Evolutionary conservation across 2,329 filamentous ascomycete species (phyloP), one percentile per base, ranked within the genome.

Genomic region (Pestalotiopsis sp.): DNA sequence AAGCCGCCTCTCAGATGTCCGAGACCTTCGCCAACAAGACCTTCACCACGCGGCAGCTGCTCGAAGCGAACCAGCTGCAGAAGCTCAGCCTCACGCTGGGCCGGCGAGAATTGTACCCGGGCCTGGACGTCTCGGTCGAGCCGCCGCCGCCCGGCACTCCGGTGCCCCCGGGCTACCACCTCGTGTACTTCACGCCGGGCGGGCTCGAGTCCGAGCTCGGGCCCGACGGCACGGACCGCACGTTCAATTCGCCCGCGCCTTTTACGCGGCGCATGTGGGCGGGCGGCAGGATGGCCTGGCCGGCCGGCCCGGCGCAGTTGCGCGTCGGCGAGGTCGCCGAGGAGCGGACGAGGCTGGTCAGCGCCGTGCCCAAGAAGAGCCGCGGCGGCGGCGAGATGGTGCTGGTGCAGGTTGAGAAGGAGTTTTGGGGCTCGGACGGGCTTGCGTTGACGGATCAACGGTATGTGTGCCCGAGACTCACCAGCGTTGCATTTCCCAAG

Each of bases 221-320:
- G 0, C 70, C 75, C 0, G 90, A 92, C 75, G 90, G 90, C 14
- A 90, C 87, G 0, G 90, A 92, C 77, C 79, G 75, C 1, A 85
- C 85, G 0, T 91, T 88, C 75, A 91, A 90, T 72, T 85, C 89
- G 0, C 83, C 87, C 0, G 70, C 79, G 3, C 89, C 89, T 0
- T 92, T 91, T 68, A 90, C 88, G 2, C 79, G 89, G 38, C 83
- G 90, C 13, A 91, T 92, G 90, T 92, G 90, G 90, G 90, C 90
- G 0, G 90, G 89, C 1, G 90, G 90, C 0, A 81, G 83, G 68
- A 87, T 91, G 78, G 75, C 77, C 14, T 90, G 88, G 87, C 74
- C 71, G 62, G n/a, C 62, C 11, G 69, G 66, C 4, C 13, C 25
- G 36, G 67, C 52, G 13, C 71, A 76, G 20, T 75, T 91, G 69